Base-by-base conservation (phyloP, 768 basidiomycete genomes). In the Tephrocybe sp. region DNA sequence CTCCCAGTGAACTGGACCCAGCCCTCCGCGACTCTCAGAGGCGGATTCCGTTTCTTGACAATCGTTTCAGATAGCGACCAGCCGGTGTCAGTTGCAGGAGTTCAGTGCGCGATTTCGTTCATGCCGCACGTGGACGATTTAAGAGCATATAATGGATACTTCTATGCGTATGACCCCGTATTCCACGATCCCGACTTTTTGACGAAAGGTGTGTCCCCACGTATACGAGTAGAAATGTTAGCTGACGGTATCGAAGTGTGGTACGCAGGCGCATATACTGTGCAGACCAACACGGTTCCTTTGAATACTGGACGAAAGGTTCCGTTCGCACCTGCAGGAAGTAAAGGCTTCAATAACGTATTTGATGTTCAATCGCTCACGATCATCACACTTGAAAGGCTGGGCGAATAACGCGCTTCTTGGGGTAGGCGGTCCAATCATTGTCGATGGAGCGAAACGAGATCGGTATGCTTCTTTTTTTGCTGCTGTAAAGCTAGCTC, bases 261-360 rank as follows among this genome's bases (percentile, higher is more conserved):
- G 81, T 83, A 81, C 59, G 73, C 80, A 0, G 82, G 81, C 4
- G 81, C 80, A 3, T 84, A 84, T 57, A 84, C 82, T 0, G 79
- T 83, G 2, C 81, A 83, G 56, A 81, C 80, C 2, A 79, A 80
- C 52, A 81, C 77, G 0, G 76, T 81, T 0, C 65, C 80, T 0
- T 48, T 81, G 8, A 56, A 81, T 53, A 81, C 78, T 0, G 82
- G 80, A 0, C 65, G 81, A 17, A 64, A 72, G 50, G 73, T 79
- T 0, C 80, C 79, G 0, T 73, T 78, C 50, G 69, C 73, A 0
- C 62, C 74, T 12, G 68, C 70, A 8, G 80, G 79, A 38, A 63
- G 75, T 77, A 33, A 51, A 66, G 61, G 15, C 26, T 48, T 48
- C 33, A 15, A n/a, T 23, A 11, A 34, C 33, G 37, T 10, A 24